Percentiles rank a stretch among this genome's conserved stretches.
These are phyloP conservation scores for Exophiala lecanii-corni DNA, from an alignment of 2,329 filamentous ascomycete genomes.

Conservation along the genomic window DNA sequence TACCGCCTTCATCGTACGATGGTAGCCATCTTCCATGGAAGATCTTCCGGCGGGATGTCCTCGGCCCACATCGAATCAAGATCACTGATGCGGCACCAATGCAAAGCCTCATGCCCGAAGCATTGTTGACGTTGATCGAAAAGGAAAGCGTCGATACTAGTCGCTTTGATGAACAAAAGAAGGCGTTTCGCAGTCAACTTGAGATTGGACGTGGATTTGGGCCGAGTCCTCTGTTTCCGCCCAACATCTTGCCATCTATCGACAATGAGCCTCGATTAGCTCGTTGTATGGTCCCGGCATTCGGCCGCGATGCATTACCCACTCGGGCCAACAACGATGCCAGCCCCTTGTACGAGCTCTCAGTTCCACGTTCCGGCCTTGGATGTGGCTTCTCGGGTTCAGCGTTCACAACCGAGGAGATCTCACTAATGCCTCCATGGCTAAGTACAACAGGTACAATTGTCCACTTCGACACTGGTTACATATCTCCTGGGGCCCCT, in stretches of 20 bases:
- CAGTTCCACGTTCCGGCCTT: conserved; percentile 22
- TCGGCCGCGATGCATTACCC: conserved; percentile 24
- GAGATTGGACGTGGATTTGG: conserved; percentile 23
- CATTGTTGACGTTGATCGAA: conserved; percentile 19
- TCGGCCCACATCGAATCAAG: conserved; percentile 23
- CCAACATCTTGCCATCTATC: conserved; percentile 22
- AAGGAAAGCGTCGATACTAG: conserved; percentile 11
- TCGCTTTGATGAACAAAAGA: conserved; percentile 18
- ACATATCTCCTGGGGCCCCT: conserved; percentile 22
- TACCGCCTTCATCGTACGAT: conserved; percentile 19
- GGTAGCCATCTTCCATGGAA: conserved; percentile 24
- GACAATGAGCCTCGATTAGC: conserved; percentile 19
- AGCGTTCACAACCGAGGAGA: conserved; percentile 17
- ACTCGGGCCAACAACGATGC: conserved; percentile 16
- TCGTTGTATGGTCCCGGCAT: conserved; percentile 24
- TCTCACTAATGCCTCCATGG: conserved; percentile 18
- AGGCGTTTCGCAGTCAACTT: conserved; percentile 21
- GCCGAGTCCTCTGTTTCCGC: conserved; percentile 24
- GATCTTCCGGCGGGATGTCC: conserved; percentile 22
- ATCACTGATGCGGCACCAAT: conserved; percentile 17
- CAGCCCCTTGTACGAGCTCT: conserved; percentile 20
- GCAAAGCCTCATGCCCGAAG: conserved; percentile 16
- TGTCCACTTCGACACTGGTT: conserved; percentile 24
- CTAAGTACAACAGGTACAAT: conserved; percentile 23
- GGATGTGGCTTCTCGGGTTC: conserved; percentile 24